Base-by-base conservation (phyloP, 75 land plant species). In the Cunninghamia lanceolata region DNA sequence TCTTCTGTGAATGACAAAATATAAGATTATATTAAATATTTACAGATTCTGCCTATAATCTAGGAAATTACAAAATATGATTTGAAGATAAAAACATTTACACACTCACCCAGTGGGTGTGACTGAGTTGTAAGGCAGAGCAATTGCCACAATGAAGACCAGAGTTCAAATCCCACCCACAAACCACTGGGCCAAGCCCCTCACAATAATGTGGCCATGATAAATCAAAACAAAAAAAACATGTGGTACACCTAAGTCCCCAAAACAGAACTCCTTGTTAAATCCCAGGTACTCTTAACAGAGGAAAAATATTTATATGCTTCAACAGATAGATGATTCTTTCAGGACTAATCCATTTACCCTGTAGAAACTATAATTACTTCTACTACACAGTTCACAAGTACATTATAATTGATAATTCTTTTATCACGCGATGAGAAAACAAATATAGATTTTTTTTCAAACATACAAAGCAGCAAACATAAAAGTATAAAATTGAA, bases 401-500 rank as follows among this genome's bases (percentile, higher is more conserved):
- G 15, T 42, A 9, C n/a, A 39, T 21, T 42, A 43, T 45, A 80
- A 32, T 71, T 71, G 36, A 32, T 0, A 70, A 70, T 70, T 30
- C 30, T 32, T 70, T 30, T 66, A 66, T 13, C 34, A 3, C 11
- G 3, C 13, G 34, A 71, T 1, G 3, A 71, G 15, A 71, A 30
- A 30, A 32, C 16, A 30, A 32, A 10, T 32, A 11, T 34, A 10
- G 0, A 1, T 71, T 10, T 32, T 71, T 32, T 71, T 71, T 9
- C 10, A 19, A 85, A 36, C 15, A 34, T 66, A 21, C 35, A 77
- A 19, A 74, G 9, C 32, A 30, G 71, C 86, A 68, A 25, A 50
- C 3, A 84, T n/a, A 71, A 66, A 54, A 87, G 30, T 47, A 87
- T 43, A 63, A 56, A 89, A 82, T 81, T 4, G 47, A 85, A 78